Evolutionary conservation across 345 rosid species (phyloP).

Genomic region (Abelmoschus esculentus): DNA sequence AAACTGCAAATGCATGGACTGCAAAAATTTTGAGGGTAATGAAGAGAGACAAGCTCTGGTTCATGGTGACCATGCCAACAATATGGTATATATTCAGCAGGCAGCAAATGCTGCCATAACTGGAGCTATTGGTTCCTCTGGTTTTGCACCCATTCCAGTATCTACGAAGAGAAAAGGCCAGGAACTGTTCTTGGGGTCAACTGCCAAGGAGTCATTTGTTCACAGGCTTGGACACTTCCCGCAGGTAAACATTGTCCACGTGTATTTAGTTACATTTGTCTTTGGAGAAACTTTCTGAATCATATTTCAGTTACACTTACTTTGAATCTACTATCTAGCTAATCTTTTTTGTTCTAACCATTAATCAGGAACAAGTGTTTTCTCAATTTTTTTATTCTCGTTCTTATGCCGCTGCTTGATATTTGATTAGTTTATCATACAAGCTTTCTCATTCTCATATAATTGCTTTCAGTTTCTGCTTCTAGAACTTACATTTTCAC

Average conservation of each 20-base stretch:
- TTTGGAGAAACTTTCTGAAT: constrained; percentile 2
- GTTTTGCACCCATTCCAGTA: constrained; percentile 67
- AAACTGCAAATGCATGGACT: constrained; percentile 95
- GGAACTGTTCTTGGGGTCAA: constrained; percentile 57
- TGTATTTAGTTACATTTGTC: not conserved
- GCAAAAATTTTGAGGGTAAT: constrained; percentile 97
- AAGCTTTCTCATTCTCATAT: not conserved
- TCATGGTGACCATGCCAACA: constrained; percentile 83
- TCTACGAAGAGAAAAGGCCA: constrained; percentile 81
- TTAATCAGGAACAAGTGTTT: not conserved
- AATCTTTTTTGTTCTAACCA: not conserved
- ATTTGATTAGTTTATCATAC: not conserved
- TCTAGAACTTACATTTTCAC: not conserved
- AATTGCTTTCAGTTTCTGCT: not conserved
- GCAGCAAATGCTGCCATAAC: constrained; percentile 99
- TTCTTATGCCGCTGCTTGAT: not conserved
- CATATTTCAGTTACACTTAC: not conserved
- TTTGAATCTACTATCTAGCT: not conserved
- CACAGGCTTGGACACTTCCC: constrained; percentile 60
- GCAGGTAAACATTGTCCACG: constrained; percentile 43
- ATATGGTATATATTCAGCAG: constrained; percentile 83
- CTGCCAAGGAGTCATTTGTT: constrained; percentile 42
- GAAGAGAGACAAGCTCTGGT: constrained; percentile 92
- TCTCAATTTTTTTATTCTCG: not conserved
- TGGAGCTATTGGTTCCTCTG: constrained; percentile 95